Evolutionary conservation across 2,329 filamentous ascomycete species (phyloP).

Genomic region (Tolypocladium nubicola): DNA sequence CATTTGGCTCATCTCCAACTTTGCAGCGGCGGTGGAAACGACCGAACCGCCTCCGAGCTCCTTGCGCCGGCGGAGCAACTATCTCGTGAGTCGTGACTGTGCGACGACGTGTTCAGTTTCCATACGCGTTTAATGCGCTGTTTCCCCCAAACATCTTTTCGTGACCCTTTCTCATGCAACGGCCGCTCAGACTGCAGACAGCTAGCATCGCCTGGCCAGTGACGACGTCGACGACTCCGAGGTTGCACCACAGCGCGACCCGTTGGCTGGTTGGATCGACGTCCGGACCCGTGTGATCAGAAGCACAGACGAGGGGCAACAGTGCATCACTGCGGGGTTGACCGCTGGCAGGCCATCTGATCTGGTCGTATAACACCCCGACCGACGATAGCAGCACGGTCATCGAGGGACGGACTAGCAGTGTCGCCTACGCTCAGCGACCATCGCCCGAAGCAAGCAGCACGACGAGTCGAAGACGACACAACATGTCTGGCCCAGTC

Average conservation of each 20-base stretch:
- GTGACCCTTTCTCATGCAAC: neutral
- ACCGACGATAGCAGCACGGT: neutral
- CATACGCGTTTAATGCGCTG: neutral
- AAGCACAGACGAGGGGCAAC: neutral
- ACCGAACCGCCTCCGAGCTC: neutral
- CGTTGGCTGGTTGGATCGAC: neutral
- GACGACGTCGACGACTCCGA: neutral
- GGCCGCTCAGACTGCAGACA: neutral
- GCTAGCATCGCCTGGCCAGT: neutral
- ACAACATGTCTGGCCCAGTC: constrained; percentile 46
- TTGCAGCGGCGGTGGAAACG: neutral
- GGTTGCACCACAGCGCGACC: neutral
- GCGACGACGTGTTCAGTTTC: neutral
- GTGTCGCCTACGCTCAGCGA: neutral
- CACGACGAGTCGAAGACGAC: no score
- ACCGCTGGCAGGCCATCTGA: neutral
- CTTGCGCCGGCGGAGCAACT: no score
- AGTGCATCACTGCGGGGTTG: neutral
- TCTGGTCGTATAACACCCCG: neutral
- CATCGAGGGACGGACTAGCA: neutral
- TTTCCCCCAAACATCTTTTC: no score
- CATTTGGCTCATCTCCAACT: neutral
- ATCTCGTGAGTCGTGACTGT: no score
- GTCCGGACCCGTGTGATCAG: neutral
- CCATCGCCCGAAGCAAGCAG: neutral